Evolutionary conservation across 2,329 filamentous ascomycete species (phyloP).

Genomic region (Arthrobotrys sinensis): DNA sequence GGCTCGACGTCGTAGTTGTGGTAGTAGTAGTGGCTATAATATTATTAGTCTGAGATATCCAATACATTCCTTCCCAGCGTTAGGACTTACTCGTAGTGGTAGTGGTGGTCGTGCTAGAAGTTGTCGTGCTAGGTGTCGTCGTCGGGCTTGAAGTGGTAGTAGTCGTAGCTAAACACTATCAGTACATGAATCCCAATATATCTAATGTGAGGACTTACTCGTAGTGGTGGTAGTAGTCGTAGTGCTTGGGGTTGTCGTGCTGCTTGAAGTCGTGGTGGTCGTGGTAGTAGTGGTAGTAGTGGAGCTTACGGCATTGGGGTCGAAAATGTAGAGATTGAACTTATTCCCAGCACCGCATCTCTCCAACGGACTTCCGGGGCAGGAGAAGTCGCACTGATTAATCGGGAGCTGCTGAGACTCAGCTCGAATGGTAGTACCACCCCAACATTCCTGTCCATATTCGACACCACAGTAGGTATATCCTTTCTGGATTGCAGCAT

Average conservation of each 20-base stretch:
- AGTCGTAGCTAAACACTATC: conserved; percentile 50
- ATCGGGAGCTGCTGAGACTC: conserved; percentile 29
- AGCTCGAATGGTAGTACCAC: conserved; percentile 63
- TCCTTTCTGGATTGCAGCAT: conserved; percentile 51
- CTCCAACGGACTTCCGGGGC: conserved; percentile 67
- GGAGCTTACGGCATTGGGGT: conserved; percentile 25
- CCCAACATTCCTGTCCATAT: conserved; percentile 61
- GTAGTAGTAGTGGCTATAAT: conserved; percentile 20
- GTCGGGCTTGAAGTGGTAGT: conserved; percentile 60
- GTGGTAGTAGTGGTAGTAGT: conserved; percentile 62
- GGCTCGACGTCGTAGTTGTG: conserved; percentile 30
- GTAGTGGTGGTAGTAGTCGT: conserved; percentile 45
- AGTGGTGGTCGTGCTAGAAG: background rate
- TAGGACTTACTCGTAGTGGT: too few species aligned
- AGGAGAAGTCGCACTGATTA: conserved; percentile 63
- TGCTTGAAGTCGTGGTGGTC: conserved; percentile 57
- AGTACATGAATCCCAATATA: too few species aligned
- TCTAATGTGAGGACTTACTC: conserved; percentile 16
- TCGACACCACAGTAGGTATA: conserved; percentile 66
- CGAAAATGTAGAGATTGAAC: conserved; percentile 65
- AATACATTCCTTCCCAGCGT: too few species aligned
- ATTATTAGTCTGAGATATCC: too few species aligned
- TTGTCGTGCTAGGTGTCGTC: conserved; percentile 25
- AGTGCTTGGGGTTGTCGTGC: conserved; percentile 25
- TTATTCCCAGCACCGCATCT: conserved; percentile 69